A percentile compares a stretch with the other conserved stretches of the same genome.
These are phyloP conservation scores for Fusarium zealandicum DNA, from an alignment of 2,329 filamentous ascomycete genomes.

Conservation along the genomic window DNA sequence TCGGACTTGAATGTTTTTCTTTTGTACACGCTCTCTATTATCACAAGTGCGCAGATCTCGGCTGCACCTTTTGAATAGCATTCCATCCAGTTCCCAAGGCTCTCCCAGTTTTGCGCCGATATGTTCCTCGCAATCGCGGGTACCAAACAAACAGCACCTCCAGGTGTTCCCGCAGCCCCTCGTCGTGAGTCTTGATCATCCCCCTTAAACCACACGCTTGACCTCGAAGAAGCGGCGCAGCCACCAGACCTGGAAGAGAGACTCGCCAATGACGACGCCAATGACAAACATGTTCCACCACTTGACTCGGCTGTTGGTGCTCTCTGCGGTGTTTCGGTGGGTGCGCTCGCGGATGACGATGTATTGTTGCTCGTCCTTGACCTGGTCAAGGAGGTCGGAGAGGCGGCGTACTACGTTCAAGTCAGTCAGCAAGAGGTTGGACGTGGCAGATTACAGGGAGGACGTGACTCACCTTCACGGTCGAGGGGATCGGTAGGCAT, in stretches of 20 bases:
- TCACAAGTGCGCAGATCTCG: slow-evolving; percentile 28
- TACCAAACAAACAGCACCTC: slow-evolving; percentile 29
- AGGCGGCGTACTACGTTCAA: slow-evolving; percentile 73
- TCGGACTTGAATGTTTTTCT: slow-evolving; percentile 31
- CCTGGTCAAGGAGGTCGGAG: slow-evolving; percentile 84
- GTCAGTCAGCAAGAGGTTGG: slow-evolving; percentile 18
- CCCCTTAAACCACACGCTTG: slow-evolving; percentile 67
- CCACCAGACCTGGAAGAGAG: slow-evolving; percentile 99
- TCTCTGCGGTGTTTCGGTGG: slow-evolving; percentile 98
- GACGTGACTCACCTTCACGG: slow-evolving; percentile 72
- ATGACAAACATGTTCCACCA: slow-evolving; percentile 99
- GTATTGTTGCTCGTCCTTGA: slow-evolving; percentile 98
- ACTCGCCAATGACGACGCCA: slow-evolving; percentile 85
- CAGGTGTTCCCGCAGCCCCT: slow-evolving; percentile 1
- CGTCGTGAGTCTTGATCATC: slow-evolving; percentile 9
- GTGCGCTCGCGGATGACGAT: slow-evolving; percentile 94
- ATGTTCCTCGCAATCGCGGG: slow-evolving; percentile 21
- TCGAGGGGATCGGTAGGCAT: slow-evolving; percentile 87
- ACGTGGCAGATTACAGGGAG: not conserved
- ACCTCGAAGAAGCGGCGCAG: slow-evolving; percentile 97
- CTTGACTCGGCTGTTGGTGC: slow-evolving; percentile 96
- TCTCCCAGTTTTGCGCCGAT: slow-evolving; percentile 35
- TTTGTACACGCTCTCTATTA: slow-evolving; percentile 37
- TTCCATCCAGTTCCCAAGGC: slow-evolving; percentile 27
- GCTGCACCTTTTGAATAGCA: slow-evolving; percentile 21